Evolutionary conservation across 345 rosid genomes (phyloP).

Genomic region (Rhodomyrtus tomentosa): DNA sequence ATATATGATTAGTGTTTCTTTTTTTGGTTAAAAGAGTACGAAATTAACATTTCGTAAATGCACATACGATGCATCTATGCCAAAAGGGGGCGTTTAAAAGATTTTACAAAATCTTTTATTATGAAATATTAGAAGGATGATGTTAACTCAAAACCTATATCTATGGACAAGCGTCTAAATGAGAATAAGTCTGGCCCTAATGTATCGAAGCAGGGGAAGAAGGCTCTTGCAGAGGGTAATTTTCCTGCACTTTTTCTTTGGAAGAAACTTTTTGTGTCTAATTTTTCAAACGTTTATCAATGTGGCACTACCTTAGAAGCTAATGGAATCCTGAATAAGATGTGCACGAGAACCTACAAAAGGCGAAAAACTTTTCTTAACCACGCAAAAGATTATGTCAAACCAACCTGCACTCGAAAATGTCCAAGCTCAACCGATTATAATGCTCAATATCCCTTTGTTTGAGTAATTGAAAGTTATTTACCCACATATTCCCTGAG

Average conservation of each 20-base stretch:
- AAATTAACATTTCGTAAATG: not conserved
- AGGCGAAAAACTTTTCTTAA: not conserved
- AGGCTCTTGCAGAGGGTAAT: too few species aligned
- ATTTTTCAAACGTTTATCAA: too few species aligned
- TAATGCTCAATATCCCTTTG: not conserved
- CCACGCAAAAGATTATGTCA: not conserved
- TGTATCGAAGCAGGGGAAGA: too few species aligned
- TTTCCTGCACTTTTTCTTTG: too few species aligned
- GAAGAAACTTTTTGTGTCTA: too few species aligned
- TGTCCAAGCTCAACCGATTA: not conserved
- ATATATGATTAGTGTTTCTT: not conserved
- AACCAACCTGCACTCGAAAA: not conserved
- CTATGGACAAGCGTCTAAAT: too few species aligned
- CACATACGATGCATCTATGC: not conserved
- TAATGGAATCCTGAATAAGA: too few species aligned
- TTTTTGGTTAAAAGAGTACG: not conserved
- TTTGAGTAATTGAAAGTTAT: not conserved
- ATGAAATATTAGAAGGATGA: not conserved
- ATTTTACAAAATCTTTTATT: not conserved
- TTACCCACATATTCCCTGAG: not conserved
- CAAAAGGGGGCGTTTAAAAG: not conserved
- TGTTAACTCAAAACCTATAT: too few species aligned
- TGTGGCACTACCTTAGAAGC: too few species aligned
- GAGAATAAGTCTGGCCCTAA: too few species aligned
- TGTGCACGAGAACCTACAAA: too few species aligned